Conservation (phyloP, 2,329 filamentous ascomycete genomes). For the Colletotrichum godetiae region DNA sequence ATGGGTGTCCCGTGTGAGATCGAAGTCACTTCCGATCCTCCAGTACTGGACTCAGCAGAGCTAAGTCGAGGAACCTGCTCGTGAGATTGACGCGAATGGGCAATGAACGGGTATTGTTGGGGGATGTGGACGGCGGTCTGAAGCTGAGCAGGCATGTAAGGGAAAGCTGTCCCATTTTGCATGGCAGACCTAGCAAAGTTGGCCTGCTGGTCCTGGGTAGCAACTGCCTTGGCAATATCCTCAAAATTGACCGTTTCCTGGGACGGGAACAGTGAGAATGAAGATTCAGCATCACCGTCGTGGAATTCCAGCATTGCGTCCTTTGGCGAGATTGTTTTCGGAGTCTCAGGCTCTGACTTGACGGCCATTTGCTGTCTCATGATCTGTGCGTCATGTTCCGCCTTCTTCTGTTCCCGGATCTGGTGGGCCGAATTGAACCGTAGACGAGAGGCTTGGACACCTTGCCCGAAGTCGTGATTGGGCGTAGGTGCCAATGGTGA, state of each 20-base stretch:
- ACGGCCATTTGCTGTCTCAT: constrained; percentile 55
- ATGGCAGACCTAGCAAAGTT: neutral
- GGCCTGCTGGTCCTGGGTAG: neutral
- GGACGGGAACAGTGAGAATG: constrained; percentile 79
- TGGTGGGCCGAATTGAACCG: constrained; percentile 66
- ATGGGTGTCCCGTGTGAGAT: constrained; percentile 46
- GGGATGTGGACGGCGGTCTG: constrained; percentile 54
- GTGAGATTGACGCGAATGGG: constrained; percentile 47
- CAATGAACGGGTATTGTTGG: constrained; percentile 64
- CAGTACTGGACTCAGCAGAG: constrained; percentile 54
- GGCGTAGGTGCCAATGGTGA: constrained; percentile 68
- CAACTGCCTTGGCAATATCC: constrained; percentile 45
- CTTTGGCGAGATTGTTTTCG: constrained; percentile 95
- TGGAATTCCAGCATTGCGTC: constrained; percentile 89
- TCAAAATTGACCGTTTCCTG: constrained; percentile 60
- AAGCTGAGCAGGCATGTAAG: constrained; percentile 49
- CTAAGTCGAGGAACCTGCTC: constrained; percentile 53
- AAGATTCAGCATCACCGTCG: constrained; percentile 76
- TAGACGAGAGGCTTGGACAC: constrained; percentile 35
- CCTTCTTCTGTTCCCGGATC: constrained; percentile 70
- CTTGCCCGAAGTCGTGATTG: constrained; percentile 54
- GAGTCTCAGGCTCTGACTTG: constrained; percentile 58
- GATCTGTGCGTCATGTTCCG: constrained; percentile 66
- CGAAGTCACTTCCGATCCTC: constrained; percentile 30
- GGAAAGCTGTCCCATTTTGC: constrained; percentile 6